Evolutionary conservation across 148 eudicot species (phyloP).

Genomic region (Fallopia convolvulus): DNA sequence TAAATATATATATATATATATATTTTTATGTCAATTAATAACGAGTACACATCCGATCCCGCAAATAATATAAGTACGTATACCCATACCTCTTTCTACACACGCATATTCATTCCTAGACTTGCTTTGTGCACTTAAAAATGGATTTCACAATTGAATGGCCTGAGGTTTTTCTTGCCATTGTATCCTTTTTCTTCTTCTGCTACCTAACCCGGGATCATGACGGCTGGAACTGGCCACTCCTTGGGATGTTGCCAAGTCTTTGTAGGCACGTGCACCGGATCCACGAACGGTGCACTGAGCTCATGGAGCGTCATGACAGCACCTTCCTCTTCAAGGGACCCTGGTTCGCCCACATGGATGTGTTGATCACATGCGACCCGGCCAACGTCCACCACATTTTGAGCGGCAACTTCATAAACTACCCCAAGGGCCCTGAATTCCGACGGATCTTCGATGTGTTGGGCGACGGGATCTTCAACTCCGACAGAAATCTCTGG

Average conservation of each 20-base stretch:
- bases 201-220: no score
- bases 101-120: no score
- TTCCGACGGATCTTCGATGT: slow-evolving; percentile 6
- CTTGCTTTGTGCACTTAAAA: no score
- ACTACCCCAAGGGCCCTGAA: slow-evolving; percentile 14
- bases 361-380: background rate
- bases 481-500: slow-evolving; percentile 10
- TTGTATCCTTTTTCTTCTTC: no score
- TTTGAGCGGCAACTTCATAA: slow-evolving; percentile 7
- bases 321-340: slow-evolving; percentile 5
- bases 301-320: background rate
- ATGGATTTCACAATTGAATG: no score
- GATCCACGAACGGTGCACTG: background rate
- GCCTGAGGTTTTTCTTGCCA: no score
- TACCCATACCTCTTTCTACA: no score
- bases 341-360: background rate
- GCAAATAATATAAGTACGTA: no score
- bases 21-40: no score
- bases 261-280: background rate
- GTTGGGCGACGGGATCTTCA: slow-evolving; percentile 14
- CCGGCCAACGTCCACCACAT: slow-evolving; percentile 17
- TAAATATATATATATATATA: no score
- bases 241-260: slow-evolving; percentile 8
- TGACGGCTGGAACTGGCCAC: background rate
- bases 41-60: no score